These are phyloP conservation scores for Achaetomiella virescens DNA, from an alignment of 495 filamentous ascomycete species.

Conservation along the genomic window DNA sequence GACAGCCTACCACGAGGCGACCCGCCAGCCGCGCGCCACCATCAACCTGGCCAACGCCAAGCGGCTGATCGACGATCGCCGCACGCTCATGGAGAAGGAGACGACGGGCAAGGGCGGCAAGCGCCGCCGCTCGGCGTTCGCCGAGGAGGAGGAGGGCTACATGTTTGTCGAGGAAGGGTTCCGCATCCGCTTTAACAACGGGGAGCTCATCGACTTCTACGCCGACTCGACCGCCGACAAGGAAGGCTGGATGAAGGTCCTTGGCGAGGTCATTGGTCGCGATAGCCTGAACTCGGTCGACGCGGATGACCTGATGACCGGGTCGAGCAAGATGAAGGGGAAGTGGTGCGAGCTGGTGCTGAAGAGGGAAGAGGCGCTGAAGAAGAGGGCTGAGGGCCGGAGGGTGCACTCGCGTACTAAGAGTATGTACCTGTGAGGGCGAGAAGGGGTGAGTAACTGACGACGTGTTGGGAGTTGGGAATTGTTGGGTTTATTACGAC, in stretches of 20 bases:
- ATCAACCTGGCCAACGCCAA: slow-evolving; percentile 94
- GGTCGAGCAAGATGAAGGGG: slow-evolving; percentile 35
- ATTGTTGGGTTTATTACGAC: not conserved
- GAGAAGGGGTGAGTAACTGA: not conserved
- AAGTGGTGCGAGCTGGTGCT: slow-evolving; percentile 87
- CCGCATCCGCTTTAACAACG: slow-evolving; percentile 95
- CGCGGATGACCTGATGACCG: slow-evolving; percentile 39
- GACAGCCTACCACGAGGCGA: slow-evolving; percentile 93
- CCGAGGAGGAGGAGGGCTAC: slow-evolving; percentile 97
- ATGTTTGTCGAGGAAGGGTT: slow-evolving; percentile 99
- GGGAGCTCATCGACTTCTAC: slow-evolving; percentile 97
- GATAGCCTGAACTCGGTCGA: slow-evolving; percentile 31
- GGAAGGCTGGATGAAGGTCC: slow-evolving; percentile 87
- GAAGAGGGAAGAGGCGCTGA: slow-evolving; percentile 45
- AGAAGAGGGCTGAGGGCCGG: slow-evolving; percentile 31
- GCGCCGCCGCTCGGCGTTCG: slow-evolving; percentile 87
- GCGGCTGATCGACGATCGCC: slow-evolving; percentile 87
- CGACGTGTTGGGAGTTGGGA: not conserved
- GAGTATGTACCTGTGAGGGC: slow-evolving; percentile 40
- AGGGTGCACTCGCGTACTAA: slow-evolving; percentile 48
- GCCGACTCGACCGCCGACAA: slow-evolving; percentile 82
- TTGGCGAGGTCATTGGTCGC: slow-evolving; percentile 77
- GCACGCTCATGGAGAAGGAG: slow-evolving; percentile 73
- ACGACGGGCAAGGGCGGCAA: slow-evolving; percentile 66
- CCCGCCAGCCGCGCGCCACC: slow-evolving; percentile 87